Evolutionary conservation across 768 basidiomycete genomes (phyloP).

Genomic region (Tephrocybe rancida): DNA sequence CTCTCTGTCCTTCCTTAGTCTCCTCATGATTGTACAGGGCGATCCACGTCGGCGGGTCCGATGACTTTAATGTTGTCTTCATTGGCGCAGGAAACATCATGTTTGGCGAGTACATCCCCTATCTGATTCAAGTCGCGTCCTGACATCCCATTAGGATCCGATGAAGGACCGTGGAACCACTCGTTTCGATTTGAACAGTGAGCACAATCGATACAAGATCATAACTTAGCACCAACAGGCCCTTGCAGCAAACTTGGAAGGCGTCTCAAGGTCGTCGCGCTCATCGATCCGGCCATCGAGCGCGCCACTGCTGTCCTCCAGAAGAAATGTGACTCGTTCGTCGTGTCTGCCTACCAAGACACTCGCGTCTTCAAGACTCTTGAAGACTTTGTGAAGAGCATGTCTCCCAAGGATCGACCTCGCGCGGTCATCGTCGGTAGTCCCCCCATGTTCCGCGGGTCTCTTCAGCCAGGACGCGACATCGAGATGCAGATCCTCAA

Average conservation of each 20-base stretch:
- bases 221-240: constrained; percentile 6
- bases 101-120: constrained; percentile 65
- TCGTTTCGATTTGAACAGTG: constrained; percentile 90
- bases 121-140: not conserved
- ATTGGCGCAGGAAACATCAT: constrained; percentile 98
- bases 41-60: constrained; percentile 55
- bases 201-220: constrained; percentile 24
- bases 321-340: constrained; percentile 92
- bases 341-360: constrained; percentile 89
- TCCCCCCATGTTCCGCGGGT: constrained; percentile 93
- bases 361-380: constrained; percentile 85
- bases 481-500: constrained; percentile 88
- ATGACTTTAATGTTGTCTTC: constrained; percentile 92
- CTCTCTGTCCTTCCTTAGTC: constrained; percentile 5
- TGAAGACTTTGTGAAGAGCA: constrained; percentile 79
- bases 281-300: constrained; percentile 88
- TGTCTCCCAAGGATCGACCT: constrained; percentile 66
- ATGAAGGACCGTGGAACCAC: constrained; percentile 92
- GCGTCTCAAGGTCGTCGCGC: constrained; percentile 92
- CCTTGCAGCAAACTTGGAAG: constrained; percentile 82
- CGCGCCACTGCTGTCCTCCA: constrained; percentile 80
- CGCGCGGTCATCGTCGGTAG: constrained; percentile 88
- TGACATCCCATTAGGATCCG: constrained; percentile 56
- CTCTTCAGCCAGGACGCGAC: constrained; percentile 72
- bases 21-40: constrained; percentile 33